Base-by-base conservation (phyloP, 306 rosid species). In the Glycine soja region DNA sequence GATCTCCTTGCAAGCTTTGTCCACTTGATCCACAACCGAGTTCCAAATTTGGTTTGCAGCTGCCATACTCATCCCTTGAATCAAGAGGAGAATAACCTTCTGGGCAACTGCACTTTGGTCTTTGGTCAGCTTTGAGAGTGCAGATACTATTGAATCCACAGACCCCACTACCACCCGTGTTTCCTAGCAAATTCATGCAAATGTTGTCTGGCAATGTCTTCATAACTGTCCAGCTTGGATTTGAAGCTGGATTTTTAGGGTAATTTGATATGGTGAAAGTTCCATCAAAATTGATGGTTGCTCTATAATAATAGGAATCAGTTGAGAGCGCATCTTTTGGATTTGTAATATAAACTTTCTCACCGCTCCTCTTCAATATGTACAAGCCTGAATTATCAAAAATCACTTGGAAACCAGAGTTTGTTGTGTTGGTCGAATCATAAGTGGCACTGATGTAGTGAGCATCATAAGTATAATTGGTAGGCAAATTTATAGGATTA, bases 81-180 rank as follows among this genome's bases (percentile, higher is more conserved):
- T 79, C 77, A 70, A 56, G 15, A 9, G 30, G 82, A 56, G 76
- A 79, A 32, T 57, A 79, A 6, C 82, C 82, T 9, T 69, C 76
- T 8, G 70, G 77, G 61, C 77, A 79, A 0, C 7, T 15, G 14
- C 76, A 79, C 10, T 3, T 59, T 7, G 85, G 83, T 48, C 87
- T 83, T 46, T 1, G 14, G 10, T 83, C 82, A 5, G 34, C 0
- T n/a, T 38, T 51, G 1, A 79, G 69, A 1, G 56, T 24, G 64
- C 94, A 90, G 19, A 86, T 61, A n/a, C 87, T 85, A 66, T 90
- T 86, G 57, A 80, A 80, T 15, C 91, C 90, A 50, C 91, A 85
- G 40, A 81, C 71, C 3, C 90, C 90, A 16, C 66, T 54, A 11
- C 74, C 67, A 18, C 19, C 67, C 11, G 0, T 56, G 0, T 0